phyloP scores from a whole-genome alignment of 176 grass and related monocot genomes.

The Saccharum officinarum region DNA sequence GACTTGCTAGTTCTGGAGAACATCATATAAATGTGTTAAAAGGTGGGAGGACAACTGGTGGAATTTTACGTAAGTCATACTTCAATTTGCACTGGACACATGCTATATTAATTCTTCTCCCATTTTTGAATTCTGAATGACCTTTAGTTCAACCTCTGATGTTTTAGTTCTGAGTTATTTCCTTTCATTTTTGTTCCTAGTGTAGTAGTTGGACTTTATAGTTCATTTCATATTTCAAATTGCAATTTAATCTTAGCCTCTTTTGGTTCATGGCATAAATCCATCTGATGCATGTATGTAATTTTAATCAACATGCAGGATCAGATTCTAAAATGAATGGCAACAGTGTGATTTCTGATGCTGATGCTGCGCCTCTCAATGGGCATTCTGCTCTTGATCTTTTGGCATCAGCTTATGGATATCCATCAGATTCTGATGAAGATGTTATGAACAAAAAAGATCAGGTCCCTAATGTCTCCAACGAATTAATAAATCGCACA shows the following conservation, averaged over 20 bases:
- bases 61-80: slow-evolving; percentile 40
- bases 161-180: slow-evolving; percentile 16
- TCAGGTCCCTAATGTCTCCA: slow-evolving; percentile 13
- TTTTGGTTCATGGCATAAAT: neutral
- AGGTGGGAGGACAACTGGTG: slow-evolving; percentile 9
- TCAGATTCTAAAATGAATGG: slow-evolving; percentile 16
- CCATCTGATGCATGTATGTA: slow-evolving; percentile 39
- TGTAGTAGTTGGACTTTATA: slow-evolving; percentile 17
- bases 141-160: neutral
- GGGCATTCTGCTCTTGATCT: slow-evolving; percentile 77
- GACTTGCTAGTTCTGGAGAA: slow-evolving; percentile 40
- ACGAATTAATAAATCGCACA: slow-evolving; percentile 7
- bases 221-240: neutral
- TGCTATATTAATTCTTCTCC: neutral
- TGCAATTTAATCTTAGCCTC: slow-evolving; percentile 13
- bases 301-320: slow-evolving; percentile 38
- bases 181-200: neutral
- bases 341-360: slow-evolving; percentile 47
- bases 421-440: slow-evolving; percentile 62
- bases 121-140: neutral
- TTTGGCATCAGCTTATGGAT: slow-evolving; percentile 68
- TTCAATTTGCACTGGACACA: neutral
- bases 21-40: slow-evolving; percentile 27
- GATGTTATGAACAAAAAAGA: slow-evolving; percentile 42
- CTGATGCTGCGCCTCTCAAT: slow-evolving; percentile 47